Evolutionary conservation across 2,329 filamentous ascomycete species (phyloP).

Genomic region (Botryotinia convoluta): DNA sequence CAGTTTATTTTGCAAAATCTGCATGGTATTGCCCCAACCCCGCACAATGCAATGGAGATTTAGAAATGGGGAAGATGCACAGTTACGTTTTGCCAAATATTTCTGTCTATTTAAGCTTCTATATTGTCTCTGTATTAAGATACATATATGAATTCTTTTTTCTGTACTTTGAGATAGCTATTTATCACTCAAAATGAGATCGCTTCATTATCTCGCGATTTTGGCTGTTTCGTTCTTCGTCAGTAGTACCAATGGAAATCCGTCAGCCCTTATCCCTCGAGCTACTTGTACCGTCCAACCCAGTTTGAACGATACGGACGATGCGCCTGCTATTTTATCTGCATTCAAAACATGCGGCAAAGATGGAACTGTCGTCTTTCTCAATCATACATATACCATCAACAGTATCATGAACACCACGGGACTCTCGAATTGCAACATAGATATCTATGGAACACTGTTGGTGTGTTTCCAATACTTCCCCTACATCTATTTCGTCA

Average conservation of each 20-base stretch:
- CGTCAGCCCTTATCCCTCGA: neutral
- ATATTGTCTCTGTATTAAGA: neutral
- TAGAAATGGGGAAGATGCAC: neutral
- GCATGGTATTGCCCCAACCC: neutral
- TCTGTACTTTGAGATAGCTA: neutral
- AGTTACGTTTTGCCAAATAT: neutral
- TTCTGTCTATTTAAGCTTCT: neutral
- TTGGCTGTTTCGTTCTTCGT: neutral
- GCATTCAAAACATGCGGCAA: slow-evolving; percentile 44
- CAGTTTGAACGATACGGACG: slow-evolving; percentile 7
- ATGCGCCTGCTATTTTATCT: slow-evolving; percentile 42
- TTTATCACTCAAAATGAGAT: neutral
- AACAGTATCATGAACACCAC: slow-evolving; percentile 46
- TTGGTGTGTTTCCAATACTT: neutral
- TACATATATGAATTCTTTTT: neutral
- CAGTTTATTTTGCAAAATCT: neutral
- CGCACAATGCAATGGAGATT: neutral
- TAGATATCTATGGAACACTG: slow-evolving; percentile 55
- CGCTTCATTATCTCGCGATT: neutral
- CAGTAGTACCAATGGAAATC: neutral
- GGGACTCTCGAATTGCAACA: slow-evolving; percentile 43
- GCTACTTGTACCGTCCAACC: slow-evolving; percentile 8
- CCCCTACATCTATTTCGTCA: slow-evolving; percentile 42
- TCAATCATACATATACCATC: slow-evolving; percentile 46
- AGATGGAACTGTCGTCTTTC: slow-evolving; percentile 43